Conservation (phyloP, 306 rosid species). For the Glycine latifolia region DNA sequence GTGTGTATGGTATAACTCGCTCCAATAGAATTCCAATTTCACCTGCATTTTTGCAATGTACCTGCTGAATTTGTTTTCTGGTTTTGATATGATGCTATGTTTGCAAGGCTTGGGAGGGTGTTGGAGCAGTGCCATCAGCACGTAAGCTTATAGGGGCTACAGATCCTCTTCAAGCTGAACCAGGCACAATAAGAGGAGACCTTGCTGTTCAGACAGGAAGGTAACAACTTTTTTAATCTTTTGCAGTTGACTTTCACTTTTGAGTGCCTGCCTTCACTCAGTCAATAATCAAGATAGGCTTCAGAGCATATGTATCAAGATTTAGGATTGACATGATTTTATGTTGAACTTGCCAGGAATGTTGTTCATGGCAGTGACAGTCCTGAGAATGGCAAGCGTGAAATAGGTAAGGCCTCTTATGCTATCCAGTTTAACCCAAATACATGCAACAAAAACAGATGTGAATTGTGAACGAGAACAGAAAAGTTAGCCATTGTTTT, state of each 20-base stretch:
- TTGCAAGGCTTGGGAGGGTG: slow-evolving; percentile 98
- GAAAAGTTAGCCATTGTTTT: slow-evolving; percentile 22
- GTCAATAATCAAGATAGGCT: slow-evolving; percentile 24
- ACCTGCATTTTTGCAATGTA: slow-evolving; percentile 23
- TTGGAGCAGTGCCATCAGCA: slow-evolving; percentile 91
- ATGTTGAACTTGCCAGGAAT: slow-evolving; percentile 70
- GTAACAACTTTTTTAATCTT: slow-evolving; percentile 53
- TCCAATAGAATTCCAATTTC: neutral
- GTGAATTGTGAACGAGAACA: slow-evolving; percentile 4
- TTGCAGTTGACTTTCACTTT: slow-evolving; percentile 36
- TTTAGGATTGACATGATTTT: slow-evolving; percentile 34
- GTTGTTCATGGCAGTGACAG: slow-evolving; percentile 98
- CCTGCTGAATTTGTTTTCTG: slow-evolving; percentile 34
- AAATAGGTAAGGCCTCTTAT: slow-evolving; percentile 64
- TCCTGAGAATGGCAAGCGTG: slow-evolving; percentile 96
- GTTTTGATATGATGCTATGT: slow-evolving; percentile 46
- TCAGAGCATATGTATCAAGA: slow-evolving; percentile 7
- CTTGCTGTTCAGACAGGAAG: slow-evolving; percentile 93
- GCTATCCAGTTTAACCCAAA: slow-evolving; percentile 16
- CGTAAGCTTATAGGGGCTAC: slow-evolving; percentile 96
- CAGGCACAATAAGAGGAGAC: slow-evolving; percentile 99
- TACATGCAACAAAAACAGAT: slow-evolving; percentile 19
- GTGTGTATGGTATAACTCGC: slow-evolving; percentile 82
- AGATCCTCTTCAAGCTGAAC: slow-evolving; percentile 95
- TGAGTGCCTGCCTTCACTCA: neutral